These are phyloP conservation scores for Capronia americana DNA, from an alignment of 2,329 filamentous ascomycete species.

Conservation along the genomic window DNA sequence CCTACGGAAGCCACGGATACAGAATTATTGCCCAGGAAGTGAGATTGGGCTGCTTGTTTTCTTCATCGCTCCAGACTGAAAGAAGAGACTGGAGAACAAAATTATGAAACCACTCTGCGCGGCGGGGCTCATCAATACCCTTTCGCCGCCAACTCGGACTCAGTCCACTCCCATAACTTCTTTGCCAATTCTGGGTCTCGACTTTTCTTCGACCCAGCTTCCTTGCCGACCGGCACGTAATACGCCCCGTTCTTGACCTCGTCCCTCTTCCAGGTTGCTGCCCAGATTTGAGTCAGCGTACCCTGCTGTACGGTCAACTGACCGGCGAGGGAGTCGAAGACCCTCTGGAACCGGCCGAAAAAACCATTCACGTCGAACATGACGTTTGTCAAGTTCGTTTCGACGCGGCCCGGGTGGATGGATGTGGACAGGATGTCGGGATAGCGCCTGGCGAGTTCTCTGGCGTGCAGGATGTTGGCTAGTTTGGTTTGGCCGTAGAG, in stretches of 20 bases:
- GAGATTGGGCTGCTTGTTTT: neutral
- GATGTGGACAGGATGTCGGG: constrained; percentile 53
- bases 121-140: constrained; percentile 13
- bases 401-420: constrained; percentile 58
- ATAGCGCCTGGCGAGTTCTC: constrained; percentile 52
- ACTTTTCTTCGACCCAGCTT: constrained; percentile 35
- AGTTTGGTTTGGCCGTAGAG: constrained; percentile 60
- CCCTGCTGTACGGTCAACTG: constrained; percentile 45
- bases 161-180: constrained; percentile 50
- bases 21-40: neutral
- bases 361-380: constrained; percentile 11
- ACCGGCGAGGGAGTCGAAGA: constrained; percentile 18
- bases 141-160: constrained; percentile 34
- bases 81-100: neutral
- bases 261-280: constrained; percentile 42
- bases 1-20: neutral
- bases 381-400: constrained; percentile 50
- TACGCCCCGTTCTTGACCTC: constrained; percentile 50
- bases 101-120: neutral
- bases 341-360: constrained; percentile 8
- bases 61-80: neutral
- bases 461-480: constrained; percentile 57
- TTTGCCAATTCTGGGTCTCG: constrained; percentile 42
- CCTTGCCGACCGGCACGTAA: constrained; percentile 49
- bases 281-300: constrained; percentile 52